Base-by-base conservation (phyloP, 495 filamentous ascomycete genomes). In the Tuber microsphaerosporum region DNA sequence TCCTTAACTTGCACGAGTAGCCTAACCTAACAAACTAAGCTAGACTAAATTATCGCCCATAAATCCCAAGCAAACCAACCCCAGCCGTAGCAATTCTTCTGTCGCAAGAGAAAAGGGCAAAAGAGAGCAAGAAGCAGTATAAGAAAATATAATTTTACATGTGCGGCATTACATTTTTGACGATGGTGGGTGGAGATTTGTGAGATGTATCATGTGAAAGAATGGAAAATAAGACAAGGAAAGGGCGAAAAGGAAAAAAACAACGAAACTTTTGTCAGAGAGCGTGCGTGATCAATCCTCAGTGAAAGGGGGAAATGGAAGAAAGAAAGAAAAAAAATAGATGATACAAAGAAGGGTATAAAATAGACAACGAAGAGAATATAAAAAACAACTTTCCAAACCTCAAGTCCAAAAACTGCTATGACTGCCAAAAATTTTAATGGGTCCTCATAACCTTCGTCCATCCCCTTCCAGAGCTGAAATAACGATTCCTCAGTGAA, bases 261-360 rank as follows among this genome's bases (percentile, higher is more conserved):
- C 68, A 79, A 77, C 56, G 65, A 70, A 79, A 75, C 73, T 56
- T 70, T 79, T 75, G 45, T 39, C 48, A 61, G 48, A 75, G 61
- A 65, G 77, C 75, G 78, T 73, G 65, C 69, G 39, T 75, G 61
- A 37, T 19, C 70, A 75, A 26, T 14, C 56, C 46, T 39, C 14
- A 46, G 26, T 31, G 48, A 56, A 71, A 56, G 44, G 74, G 72
- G 31, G 75, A 43, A 68, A 78, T 71, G 73, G 69, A 51, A 71
- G 77, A 37, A 37, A 34, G 31, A 72, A 34, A 44, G 37, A 61
- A 26, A 61, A 26, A 79, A 79, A 71, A 79, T 72, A 78, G 72
- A 69, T 56, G 65, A 61, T 74, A 70, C 45, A 42, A 74, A 72
- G 56, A 65, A 65, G 56, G 56, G 26, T 34, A 65, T 65, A 65